Evolutionary conservation across 148 eudicot genomes (phyloP).

Genomic region (Amaranthus hypochondriacus): DNA sequence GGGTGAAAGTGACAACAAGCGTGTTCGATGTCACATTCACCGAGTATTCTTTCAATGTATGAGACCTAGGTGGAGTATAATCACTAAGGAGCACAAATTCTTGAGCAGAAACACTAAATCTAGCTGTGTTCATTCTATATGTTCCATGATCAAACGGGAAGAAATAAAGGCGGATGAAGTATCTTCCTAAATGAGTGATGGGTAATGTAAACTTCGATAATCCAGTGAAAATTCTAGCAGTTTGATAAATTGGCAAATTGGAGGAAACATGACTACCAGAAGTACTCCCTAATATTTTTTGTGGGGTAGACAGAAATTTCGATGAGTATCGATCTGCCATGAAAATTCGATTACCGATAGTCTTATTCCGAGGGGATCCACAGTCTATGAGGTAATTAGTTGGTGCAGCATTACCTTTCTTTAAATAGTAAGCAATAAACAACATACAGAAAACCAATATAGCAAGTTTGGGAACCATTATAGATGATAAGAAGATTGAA

Average conservation of each 20-base stretch:
- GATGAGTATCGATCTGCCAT: conserved; percentile 53
- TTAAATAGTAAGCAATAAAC: conserved; percentile 26
- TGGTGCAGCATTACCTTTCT: conserved; percentile 35
- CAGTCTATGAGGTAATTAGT: conserved; percentile 61
- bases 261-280: conserved; percentile 31
- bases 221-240: conserved; percentile 62
- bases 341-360: conserved; percentile 53
- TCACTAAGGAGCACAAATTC: conserved; percentile 46
- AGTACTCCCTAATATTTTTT: conserved; percentile 42
- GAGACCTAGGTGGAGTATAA: conserved; percentile 36
- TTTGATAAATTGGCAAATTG: conserved; percentile 43
- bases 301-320: conserved; percentile 49
- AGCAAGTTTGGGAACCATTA: not conserved
- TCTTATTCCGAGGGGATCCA: conserved; percentile 58
- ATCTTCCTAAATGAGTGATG: conserved; percentile 54
- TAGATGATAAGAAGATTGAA: not conserved
- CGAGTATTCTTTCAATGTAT: conserved; percentile 56
- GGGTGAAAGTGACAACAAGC: conserved; percentile 56
- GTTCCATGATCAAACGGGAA: conserved; percentile 46
- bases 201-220: conserved; percentile 54
- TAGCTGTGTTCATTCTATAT: conserved; percentile 45
- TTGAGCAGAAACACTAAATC: conserved; percentile 59
- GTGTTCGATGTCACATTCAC: conserved; percentile 50
- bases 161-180: conserved; percentile 78
- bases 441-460: conserved; percentile 29